Conservation (phyloP, 352 stramenopile genomes). For the Phytopythium helicoides region DNA sequence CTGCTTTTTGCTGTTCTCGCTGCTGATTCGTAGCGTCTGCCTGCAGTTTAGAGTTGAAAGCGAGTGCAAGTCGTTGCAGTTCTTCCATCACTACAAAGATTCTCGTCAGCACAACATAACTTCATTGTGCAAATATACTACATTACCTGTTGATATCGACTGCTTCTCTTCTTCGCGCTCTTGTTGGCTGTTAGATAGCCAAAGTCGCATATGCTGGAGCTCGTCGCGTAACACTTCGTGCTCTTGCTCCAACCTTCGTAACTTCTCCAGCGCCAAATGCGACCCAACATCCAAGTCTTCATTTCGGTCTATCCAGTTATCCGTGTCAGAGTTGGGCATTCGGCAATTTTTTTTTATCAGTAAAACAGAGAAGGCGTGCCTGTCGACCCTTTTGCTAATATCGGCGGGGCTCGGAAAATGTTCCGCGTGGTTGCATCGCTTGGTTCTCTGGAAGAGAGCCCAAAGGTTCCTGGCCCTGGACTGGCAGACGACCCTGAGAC, state of each 20-base stretch:
- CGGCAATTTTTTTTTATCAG: no score
- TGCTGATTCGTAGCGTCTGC: constrained; percentile 47
- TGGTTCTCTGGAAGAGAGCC: no score
- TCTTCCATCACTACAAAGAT: constrained; percentile 43
- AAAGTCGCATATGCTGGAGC: constrained; percentile 45
- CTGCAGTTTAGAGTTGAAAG: constrained; percentile 62
- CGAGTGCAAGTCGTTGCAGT: constrained; percentile 41
- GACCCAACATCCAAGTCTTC: not conserved
- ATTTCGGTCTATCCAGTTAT: not conserved
- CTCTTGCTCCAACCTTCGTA: constrained; percentile 54
- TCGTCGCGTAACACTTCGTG: constrained; percentile 57
- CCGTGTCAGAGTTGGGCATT: no score
- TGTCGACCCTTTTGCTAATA: no score
- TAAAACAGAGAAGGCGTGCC: no score
- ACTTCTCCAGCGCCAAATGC: constrained; percentile 25
- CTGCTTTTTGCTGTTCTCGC: constrained; percentile 65
- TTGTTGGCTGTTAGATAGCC: constrained; percentile 55
- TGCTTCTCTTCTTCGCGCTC: constrained; percentile 47
- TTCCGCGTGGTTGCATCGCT: no score
- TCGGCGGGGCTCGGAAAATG: no score
- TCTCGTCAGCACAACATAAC: no score
- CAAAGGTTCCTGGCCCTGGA: no score
- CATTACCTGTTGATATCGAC: constrained; percentile 5
- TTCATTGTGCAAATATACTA: no score
- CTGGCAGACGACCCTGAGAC: no score